A percentile compares a stretch with the other conserved stretches of the same genome.
Conservation (phyloP, 768 basidiomycete genomes). For the Pisolithus sp. region DNA sequence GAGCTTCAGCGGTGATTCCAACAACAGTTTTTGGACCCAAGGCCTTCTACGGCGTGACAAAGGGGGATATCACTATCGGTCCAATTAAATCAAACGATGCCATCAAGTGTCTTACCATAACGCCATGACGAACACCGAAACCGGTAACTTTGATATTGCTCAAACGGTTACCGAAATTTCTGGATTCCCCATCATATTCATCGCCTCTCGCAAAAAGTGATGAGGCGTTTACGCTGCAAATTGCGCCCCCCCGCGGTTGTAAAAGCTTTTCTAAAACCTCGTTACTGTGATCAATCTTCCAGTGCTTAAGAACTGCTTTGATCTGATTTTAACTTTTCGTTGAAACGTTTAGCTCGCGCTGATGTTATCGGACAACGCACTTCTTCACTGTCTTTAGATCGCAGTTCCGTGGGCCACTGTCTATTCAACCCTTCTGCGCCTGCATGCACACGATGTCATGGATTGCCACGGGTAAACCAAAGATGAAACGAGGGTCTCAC, state of each 20-base stretch:
- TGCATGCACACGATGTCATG: conserved; percentile 10
- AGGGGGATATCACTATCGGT: conserved; percentile 17
- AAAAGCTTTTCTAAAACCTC: conserved; percentile 34
- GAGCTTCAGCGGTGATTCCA: conserved; percentile 34
- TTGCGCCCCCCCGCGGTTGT: conserved; percentile 39
- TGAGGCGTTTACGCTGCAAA: conserved; percentile 43
- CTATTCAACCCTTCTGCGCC: conserved; percentile 35
- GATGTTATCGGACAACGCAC: conserved; percentile 28
- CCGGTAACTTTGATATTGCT: conserved; percentile 29
- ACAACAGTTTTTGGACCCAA: conserved; percentile 41
- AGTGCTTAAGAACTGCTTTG: conserved; percentile 34
- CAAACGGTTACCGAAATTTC: conserved; percentile 29
- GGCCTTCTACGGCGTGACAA: conserved; percentile 35
- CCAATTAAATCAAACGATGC: conserved; percentile 12
- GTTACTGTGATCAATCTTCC: conserved; percentile 33
- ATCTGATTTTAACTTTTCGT: conserved; percentile 37
- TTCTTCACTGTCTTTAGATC: conserved; percentile 41
- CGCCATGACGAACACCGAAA: conserved; percentile 37
- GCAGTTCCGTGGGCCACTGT: conserved; percentile 40
- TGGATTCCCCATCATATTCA: conserved; percentile 21
- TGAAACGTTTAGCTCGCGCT: conserved; percentile 14
- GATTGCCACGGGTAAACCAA: conserved; percentile 9
- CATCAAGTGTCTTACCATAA: conserved; percentile 33
- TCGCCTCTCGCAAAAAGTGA: conserved; percentile 37
- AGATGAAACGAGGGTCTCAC: conserved; percentile 28